Percentiles rank a stretch among this genome's conserved stretches.
Conservation (phyloP, 176 grass and related monocot genomes). For the Musa itinerans region DNA sequence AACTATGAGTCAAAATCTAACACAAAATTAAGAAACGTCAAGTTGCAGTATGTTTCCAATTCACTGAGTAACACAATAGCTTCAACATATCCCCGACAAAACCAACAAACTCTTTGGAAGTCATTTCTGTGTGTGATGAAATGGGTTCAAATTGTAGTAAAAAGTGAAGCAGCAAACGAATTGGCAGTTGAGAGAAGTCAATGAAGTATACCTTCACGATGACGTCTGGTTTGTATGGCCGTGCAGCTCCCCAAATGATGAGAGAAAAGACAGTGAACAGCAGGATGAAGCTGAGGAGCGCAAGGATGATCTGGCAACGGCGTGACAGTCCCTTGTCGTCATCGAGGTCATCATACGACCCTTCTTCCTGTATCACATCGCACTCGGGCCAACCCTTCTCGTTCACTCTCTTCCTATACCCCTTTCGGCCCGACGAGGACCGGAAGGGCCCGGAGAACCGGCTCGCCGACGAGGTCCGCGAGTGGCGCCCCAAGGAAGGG, state of each 20-base stretch:
- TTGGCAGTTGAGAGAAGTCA: neutral
- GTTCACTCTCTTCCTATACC: constrained; percentile 21
- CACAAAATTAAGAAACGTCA: no score
- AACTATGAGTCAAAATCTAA: no score
- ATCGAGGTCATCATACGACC: constrained; percentile 36
- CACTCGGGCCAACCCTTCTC: constrained; percentile 63
- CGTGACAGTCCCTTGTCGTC: constrained; percentile 33
- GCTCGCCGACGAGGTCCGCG: constrained; percentile 63
- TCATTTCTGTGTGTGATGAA: no score
- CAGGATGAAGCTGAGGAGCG: constrained; percentile 35
- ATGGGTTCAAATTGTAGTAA: neutral
- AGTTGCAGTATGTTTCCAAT: no score
- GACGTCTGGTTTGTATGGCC: constrained; percentile 43
- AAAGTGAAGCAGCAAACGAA: neutral
- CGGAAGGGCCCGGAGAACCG: constrained; percentile 71
- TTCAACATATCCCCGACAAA: no score
- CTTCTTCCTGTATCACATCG: constrained; percentile 59
- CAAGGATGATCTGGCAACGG: constrained; percentile 39
- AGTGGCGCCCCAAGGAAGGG: constrained; percentile 65
- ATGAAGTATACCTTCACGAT: constrained; percentile 44
- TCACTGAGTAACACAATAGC: no score
- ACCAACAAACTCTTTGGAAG: no score
- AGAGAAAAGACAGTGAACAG: constrained; percentile 59
- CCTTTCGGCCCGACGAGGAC: constrained; percentile 24
- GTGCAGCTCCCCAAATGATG: constrained; percentile 73